Conservation (phyloP, 2,329 filamentous ascomycete genomes). For the Cytospora paraplurivora region DNA sequence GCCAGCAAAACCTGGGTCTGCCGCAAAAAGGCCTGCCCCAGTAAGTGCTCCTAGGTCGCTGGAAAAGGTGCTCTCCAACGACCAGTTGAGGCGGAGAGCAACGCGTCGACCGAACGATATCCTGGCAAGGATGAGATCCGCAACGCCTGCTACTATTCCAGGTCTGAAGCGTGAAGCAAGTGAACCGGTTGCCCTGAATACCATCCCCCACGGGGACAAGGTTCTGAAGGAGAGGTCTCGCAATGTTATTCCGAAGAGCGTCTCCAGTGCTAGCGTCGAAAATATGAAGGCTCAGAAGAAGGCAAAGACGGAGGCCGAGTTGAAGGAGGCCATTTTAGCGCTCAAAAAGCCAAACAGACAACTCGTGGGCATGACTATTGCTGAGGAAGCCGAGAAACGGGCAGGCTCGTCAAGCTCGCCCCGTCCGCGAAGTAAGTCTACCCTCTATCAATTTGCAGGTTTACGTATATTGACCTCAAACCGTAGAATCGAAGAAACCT, state of each 20-base stretch:
- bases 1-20: constrained; percentile 54
- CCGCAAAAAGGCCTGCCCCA: constrained; percentile 49
- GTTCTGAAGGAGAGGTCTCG: constrained; percentile 48
- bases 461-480: constrained; percentile 6
- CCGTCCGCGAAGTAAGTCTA: constrained; percentile 51
- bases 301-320: constrained; percentile 67
- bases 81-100: constrained; percentile 57
- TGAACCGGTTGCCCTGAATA: constrained; percentile 57
- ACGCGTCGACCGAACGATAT: constrained; percentile 59
- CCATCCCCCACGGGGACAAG: constrained; percentile 48
- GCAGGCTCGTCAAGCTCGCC: constrained; percentile 47
- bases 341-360: constrained; percentile 76
- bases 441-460: background rate
- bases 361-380: constrained; percentile 66
- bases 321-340: constrained; percentile 72
- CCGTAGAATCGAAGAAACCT: constrained; percentile 56
- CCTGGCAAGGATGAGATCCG: constrained; percentile 68
- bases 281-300: constrained; percentile 65
- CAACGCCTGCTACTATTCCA: constrained; percentile 62
- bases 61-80: constrained; percentile 63
- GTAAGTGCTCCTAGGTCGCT: constrained; percentile 54
- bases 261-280: constrained; percentile 52
- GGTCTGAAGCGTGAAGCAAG: constrained; percentile 70
- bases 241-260: constrained; percentile 43
- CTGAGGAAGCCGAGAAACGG: constrained; percentile 67